These are phyloP conservation scores for Hypoxylon sp. DNA, from an alignment of 2,329 filamentous ascomycete species.

Conservation along the genomic window DNA sequence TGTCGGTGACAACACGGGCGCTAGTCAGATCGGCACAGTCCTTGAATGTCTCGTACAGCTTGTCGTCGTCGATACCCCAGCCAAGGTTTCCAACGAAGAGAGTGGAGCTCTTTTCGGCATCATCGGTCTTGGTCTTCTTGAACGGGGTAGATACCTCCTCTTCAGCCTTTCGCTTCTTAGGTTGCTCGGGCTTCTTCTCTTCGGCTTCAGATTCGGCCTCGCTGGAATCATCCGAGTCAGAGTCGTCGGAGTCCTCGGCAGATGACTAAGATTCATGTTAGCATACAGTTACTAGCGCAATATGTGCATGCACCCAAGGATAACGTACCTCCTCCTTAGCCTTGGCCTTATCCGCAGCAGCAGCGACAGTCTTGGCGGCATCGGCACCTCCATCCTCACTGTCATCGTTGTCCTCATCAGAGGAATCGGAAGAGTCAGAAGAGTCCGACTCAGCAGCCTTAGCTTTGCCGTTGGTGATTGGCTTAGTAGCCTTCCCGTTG, in stretches of 20 bases:
- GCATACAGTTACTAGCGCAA: neutral
- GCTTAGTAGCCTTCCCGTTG: conserved; percentile 54
- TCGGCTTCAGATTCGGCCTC: conserved; percentile 59
- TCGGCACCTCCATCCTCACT: conserved; percentile 47
- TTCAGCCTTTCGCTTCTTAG: conserved; percentile 78
- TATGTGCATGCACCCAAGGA: neutral
- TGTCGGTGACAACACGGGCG: conserved; percentile 87
- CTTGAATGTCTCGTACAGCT: conserved; percentile 85
- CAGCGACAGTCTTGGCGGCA: conserved; percentile 43
- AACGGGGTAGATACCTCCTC: conserved; percentile 61
- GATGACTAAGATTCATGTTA: conserved; percentile 20
- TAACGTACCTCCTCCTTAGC: conserved; percentile 49
- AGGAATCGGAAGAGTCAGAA: conserved; percentile 55
- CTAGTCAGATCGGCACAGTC: conserved; percentile 78
- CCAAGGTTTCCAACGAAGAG: conserved; percentile 92
- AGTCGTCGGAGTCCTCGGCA: conserved; percentile 52
- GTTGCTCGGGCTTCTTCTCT: conserved; percentile 54
- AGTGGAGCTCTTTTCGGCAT: conserved; percentile 67
- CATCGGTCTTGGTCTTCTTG: conserved; percentile 78
- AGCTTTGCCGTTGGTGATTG: conserved; percentile 51
- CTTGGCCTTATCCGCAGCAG: conserved; percentile 46
- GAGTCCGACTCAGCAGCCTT: conserved; percentile 53
- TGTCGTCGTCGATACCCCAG: conserved; percentile 90
- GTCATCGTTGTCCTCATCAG: conserved; percentile 47
- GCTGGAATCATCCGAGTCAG: conserved; percentile 54